Evolutionary conservation across 371 early-diverging fungal species (phyloP).

Genomic region (Rhizopus sp.): DNA sequence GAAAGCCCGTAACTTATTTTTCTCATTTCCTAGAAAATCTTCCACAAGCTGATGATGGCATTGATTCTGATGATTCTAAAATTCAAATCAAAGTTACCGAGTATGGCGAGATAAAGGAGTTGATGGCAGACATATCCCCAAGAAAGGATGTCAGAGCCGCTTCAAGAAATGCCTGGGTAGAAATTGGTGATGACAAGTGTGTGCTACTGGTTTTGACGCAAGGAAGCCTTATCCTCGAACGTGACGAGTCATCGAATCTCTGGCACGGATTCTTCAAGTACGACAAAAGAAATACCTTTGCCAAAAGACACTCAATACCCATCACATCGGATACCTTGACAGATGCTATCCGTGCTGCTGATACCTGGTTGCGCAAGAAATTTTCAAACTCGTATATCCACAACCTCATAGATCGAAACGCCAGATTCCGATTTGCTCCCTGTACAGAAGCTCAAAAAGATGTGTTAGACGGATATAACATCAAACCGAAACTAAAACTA

Average conservation of each 20-base stretch:
- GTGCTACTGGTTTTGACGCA: constrained; percentile 31
- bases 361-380: constrained; percentile 54
- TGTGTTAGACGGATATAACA: constrained; percentile 32
- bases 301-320: constrained; percentile 21
- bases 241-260: constrained; percentile 15
- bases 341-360: constrained; percentile 62
- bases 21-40: too few species aligned
- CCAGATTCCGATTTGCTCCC: constrained; percentile 56
- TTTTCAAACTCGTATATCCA: constrained; percentile 2
- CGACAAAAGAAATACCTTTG: constrained; percentile 1
- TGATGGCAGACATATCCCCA: constrained; percentile 45
- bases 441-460: constrained; percentile 55
- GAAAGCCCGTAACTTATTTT: too few species aligned
- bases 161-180: constrained; percentile 52
- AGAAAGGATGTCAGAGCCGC: constrained; percentile 26
- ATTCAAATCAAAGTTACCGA: constrained; percentile 49
- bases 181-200: constrained; percentile 44
- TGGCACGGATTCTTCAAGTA: constrained; percentile 20
- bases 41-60: constrained; percentile 18
- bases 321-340: constrained; percentile 44
- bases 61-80: constrained; percentile 8
- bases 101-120: constrained; percentile 53
- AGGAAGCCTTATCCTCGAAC: constrained; percentile 28
- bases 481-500: constrained; percentile 22
- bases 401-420: constrained; percentile 25